Conservation (phyloP, 805 yeast genomes). For the Kluyveromyces wickerhamii region DNA sequence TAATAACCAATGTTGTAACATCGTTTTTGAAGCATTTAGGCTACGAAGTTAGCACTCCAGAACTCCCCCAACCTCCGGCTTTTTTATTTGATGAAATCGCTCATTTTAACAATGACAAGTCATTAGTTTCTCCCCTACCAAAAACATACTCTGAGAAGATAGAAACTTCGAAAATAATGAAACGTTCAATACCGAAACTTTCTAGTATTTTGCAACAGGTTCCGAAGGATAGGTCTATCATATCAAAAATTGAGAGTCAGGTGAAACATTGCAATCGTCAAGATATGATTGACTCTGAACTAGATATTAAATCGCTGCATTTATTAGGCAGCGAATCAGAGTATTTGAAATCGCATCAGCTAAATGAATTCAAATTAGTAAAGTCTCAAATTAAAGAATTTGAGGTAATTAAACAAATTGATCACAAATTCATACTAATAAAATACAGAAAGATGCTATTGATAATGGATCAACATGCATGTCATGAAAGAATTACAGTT, state of each 20-base stretch:
- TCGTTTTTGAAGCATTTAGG: slow-evolving; percentile 24
- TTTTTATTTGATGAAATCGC: not conserved
- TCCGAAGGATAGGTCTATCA: not conserved
- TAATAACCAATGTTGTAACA: slow-evolving; percentile 27
- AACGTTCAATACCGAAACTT: not conserved
- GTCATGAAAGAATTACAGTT: slow-evolving; percentile 64
- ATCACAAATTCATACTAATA: slow-evolving; percentile 53
- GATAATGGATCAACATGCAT: slow-evolving; percentile 76
- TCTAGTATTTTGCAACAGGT: not conserved
- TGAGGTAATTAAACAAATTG: slow-evolving; percentile 49
- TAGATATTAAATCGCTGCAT: not conserved
- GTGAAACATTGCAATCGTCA: slow-evolving; percentile 3
- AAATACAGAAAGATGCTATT: slow-evolving; percentile 25
- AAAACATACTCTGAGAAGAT: not conserved
- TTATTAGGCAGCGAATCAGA: slow-evolving; percentile 3
- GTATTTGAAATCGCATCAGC: slow-evolving; percentile 2
- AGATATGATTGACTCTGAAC: not conserved
- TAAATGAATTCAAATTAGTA: slow-evolving; percentile 6
- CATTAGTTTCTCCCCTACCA: not conserved
- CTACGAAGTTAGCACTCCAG: slow-evolving; percentile 5
- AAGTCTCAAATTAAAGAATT: slow-evolving; percentile 19
- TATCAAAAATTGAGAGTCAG: not conserved
- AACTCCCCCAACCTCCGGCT: not conserved
- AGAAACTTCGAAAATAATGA: not conserved
- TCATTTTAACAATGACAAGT: not conserved